A percentile compares a stretch with the other conserved stretches of the same genome.
These are phyloP conservation scores for Aspergillus fijiensis DNA, from an alignment of 2,329 filamentous ascomycete species.

Conservation along the genomic window DNA sequence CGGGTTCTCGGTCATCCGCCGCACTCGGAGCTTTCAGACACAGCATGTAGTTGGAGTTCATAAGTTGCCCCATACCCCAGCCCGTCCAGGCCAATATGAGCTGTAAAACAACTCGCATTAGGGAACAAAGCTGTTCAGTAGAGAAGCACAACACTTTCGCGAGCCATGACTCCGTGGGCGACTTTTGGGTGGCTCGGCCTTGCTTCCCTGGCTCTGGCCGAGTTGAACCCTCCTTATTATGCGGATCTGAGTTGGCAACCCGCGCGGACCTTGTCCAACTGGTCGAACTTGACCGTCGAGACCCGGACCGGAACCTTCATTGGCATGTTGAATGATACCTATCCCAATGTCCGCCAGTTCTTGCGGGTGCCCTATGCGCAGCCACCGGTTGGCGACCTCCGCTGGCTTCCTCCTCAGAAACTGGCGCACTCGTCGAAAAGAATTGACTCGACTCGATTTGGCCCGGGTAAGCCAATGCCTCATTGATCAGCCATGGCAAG, in stretches of 20 bases:
- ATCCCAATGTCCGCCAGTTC: constrained; percentile 40
- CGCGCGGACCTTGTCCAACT: constrained; percentile 17
- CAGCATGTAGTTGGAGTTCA: not conserved
- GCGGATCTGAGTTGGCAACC: constrained; percentile 19
- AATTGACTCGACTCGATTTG: constrained; percentile 22
- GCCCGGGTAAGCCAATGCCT: not conserved
- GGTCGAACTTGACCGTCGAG: constrained; percentile 18
- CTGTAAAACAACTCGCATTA: not conserved
- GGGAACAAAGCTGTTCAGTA: not conserved
- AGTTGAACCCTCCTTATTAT: constrained; percentile 15
- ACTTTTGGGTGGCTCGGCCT: not conserved
- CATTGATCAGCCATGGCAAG: not conserved
- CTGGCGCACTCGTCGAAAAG: constrained; percentile 12
- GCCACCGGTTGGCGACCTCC: constrained; percentile 2
- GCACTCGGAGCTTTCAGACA: not conserved
- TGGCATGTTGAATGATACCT: constrained; percentile 34
- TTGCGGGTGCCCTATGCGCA: constrained; percentile 40
- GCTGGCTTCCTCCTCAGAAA: constrained; percentile 30
- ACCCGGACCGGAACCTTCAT: constrained; percentile 23
- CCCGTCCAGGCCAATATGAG: not conserved
- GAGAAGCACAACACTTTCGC: not conserved
- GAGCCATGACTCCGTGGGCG: not conserved
- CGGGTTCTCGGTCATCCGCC: not conserved
- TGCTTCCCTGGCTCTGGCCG: not conserved
- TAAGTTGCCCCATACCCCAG: not conserved